phyloP scores from a whole-genome alignment of 2,329 filamentous ascomycete species.

The Talaromyces funiculosus region DNA sequence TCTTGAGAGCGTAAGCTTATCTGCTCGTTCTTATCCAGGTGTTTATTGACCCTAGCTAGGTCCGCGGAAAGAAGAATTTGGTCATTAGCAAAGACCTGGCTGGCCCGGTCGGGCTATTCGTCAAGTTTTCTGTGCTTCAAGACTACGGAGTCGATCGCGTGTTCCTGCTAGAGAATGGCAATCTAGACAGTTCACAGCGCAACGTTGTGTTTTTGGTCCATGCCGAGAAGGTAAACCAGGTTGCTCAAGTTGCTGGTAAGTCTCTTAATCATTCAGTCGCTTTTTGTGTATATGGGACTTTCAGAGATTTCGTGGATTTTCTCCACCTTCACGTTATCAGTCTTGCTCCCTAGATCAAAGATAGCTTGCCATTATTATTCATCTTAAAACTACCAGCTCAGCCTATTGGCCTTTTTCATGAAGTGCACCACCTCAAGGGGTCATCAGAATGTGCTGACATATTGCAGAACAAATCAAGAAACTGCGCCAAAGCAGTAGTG shows the following conservation, averaged over 20 bases:
- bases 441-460: conserved; percentile 58
- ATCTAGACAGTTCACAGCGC: conserved; percentile 87
- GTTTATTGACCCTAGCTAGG: conserved; percentile 53
- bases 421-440: conserved; percentile 35
- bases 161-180: conserved; percentile 92
- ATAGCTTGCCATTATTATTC: neutral
- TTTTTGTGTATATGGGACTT: conserved; percentile 39
- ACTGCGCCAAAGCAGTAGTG: conserved; percentile 78
- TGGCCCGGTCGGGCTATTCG: conserved; percentile 81
- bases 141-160: conserved; percentile 98
- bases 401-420: conserved; percentile 40
- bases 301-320: conserved; percentile 55
- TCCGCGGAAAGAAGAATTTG: conserved; percentile 97
- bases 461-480: conserved; percentile 78
- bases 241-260: conserved; percentile 83
- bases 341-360: conserved; percentile 50
- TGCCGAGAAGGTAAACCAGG: conserved; percentile 80
- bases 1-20: conserved; percentile 84
- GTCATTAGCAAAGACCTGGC: conserved; percentile 88
- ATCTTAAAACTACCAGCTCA: conserved; percentile 26
- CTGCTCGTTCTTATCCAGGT: conserved; percentile 15
- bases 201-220: conserved; percentile 92
- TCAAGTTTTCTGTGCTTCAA: conserved; percentile 91
- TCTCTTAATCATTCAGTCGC: conserved; percentile 12
- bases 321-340: conserved; percentile 52